phyloP scores from a whole-genome alignment of 805 yeast species.

The Starmerella powellii region DNA sequence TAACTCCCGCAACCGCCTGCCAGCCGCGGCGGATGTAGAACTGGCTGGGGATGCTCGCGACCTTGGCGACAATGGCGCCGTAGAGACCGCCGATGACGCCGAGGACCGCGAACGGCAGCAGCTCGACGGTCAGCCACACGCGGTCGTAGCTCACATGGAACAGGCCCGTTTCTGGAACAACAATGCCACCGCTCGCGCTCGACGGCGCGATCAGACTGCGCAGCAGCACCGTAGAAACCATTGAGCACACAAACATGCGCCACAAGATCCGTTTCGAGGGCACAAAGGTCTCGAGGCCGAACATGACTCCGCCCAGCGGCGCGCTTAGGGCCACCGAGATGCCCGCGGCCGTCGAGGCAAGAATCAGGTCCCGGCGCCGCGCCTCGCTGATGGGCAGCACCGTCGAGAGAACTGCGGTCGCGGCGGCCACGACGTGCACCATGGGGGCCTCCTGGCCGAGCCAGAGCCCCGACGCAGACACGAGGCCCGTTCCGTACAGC shows the following conservation, averaged over 20 bases:
- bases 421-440: conserved; percentile 51
- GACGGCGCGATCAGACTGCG: conserved; percentile 39
- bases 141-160: conserved; percentile 57
- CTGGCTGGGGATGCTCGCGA: conserved; percentile 9
- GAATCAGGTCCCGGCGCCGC: conserved; percentile 46
- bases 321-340: conserved; percentile 76
- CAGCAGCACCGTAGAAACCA: conserved; percentile 53
- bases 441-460: conserved; percentile 80
- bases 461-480: conserved; percentile 69
- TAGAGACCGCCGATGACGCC: conserved; percentile 61
- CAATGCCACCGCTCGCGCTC: conserved; percentile 19
- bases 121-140: conserved; percentile 60
- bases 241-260: conserved; percentile 73
- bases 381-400: conserved; percentile 30
- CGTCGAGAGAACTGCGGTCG: conserved; percentile 28
- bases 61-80: conserved; percentile 37
- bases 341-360: conserved; percentile 75
- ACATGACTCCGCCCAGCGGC: conserved; percentile 79
- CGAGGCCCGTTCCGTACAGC: conserved; percentile 45
- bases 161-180: conserved; percentile 42
- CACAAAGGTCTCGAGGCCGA: conserved; percentile 43
- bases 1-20: conserved; percentile 37
- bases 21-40: conserved; percentile 17
- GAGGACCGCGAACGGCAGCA: conserved; percentile 56
- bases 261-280: conserved; percentile 52